Base-by-base conservation (phyloP, 805 yeast species). In the Pichia nanzhaoensis region DNA sequence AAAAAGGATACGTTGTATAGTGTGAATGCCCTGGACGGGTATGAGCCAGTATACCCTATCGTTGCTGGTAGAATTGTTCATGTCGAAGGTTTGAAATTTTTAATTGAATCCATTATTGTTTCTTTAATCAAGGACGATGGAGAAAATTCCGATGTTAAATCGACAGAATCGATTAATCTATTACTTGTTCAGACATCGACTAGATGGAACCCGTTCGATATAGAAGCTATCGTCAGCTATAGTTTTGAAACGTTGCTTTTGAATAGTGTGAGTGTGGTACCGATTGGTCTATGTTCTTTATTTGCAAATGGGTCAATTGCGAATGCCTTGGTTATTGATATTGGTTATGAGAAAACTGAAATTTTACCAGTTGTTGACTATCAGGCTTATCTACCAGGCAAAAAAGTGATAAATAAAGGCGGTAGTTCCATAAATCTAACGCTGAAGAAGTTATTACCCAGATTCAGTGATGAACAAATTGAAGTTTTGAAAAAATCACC, bases 331-430 rank as follows among this genome's bases (percentile, higher is more conserved):
- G 84, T 91, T 16, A 77, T 91, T 35, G 95, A 91, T 61, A 72
- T 91, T 39, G 97, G 97, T 17, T 68, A 69, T 50, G 77, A 80
- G 20, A 77, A 82, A 53, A 78, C 89, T 3, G 95, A 88, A 59
- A 70, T 91, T 20, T 71, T 81, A 12, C 93, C 96, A 3, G 77
- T 91, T n/a, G 63, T 84, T 27, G 93, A 85, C 50, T 87, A 77
- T 55, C 79, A 80, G 47, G 72, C 77, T 5, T 65, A 82, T 44
- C 70, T 72, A 27, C 77, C 76, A 51, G 81, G 88, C 4, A 53
- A 57, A 13, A 45, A 48, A 33, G 43, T 50, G 28, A 37, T 61
- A 14, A 27, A 44, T 30, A 54, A 59, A n/a, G 99, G 99, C 12
- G 90, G 95, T 2, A 52, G 65, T 14, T 58, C 66, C 24, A 82